These are phyloP conservation scores for Neocallimastix lanati DNA, from an alignment of 192 early-diverging fungal species.

Conservation along the genomic window DNA sequence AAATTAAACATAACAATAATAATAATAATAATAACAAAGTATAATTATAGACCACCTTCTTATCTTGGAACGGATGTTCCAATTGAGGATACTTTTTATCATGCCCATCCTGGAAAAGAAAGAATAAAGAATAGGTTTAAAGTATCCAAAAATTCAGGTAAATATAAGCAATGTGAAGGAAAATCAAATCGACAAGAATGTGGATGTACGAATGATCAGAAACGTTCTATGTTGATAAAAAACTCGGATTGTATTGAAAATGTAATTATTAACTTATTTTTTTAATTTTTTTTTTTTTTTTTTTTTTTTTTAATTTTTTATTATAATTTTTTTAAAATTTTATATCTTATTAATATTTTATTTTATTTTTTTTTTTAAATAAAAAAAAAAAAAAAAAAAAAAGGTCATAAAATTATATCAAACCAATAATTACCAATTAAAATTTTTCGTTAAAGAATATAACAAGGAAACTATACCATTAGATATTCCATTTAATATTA, in stretches of 20 bases:
- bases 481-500: not conserved
- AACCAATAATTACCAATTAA: not conserved
- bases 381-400: not conserved
- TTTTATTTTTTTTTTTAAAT: too few species aligned
- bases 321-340: too few species aligned
- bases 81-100: not conserved
- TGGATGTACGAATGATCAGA: not conserved
- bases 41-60: not conserved
- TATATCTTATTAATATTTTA: too few species aligned
- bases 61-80: not conserved
- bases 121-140: not conserved
- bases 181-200: not conserved
- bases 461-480: not conserved
- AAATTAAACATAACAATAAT: too few species aligned
- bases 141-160: not conserved
- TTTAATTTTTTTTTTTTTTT: not conserved
- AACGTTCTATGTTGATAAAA: not conserved
- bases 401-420: not conserved
- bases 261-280: not conserved
- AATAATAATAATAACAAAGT: too few species aligned
- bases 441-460: not conserved
- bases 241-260: not conserved
- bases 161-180: not conserved
- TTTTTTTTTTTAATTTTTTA: too few species aligned
- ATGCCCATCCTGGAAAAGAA: not conserved